Evolutionary conservation across 108 stramenopile species (phyloP).

Genomic region (Stephanodiscus triporus): DNA sequence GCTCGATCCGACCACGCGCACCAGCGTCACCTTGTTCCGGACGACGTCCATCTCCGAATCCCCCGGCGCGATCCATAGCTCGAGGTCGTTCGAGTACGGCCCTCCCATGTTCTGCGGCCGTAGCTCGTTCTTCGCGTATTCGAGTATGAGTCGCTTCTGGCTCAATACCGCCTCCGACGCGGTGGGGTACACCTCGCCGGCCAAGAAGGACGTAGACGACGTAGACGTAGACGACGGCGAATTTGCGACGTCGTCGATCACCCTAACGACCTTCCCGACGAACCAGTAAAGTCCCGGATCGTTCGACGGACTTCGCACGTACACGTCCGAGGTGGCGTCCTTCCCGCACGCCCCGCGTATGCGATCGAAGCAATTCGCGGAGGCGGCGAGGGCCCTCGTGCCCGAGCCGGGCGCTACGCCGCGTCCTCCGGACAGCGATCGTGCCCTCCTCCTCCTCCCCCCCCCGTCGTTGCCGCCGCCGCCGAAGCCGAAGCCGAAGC

Average conservation of each 20-base stretch:
- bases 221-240: not conserved
- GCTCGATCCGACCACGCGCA: constrained; percentile 56
- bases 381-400: constrained; percentile 63
- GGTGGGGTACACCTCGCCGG: constrained; percentile 40
- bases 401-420: no score
- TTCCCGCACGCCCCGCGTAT: constrained; percentile 62
- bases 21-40: constrained; percentile 67
- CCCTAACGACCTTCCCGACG: constrained; percentile 73
- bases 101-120: constrained; percentile 84
- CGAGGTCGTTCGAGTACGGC: constrained; percentile 56
- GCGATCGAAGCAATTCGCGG: constrained; percentile 79
- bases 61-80: constrained; percentile 82
- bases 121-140: constrained; percentile 75
- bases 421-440: no score
- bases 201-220: constrained; percentile 9
- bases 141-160: constrained; percentile 84
- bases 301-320: constrained; percentile 71
- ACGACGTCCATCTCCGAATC: constrained; percentile 88
- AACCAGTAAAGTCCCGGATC: constrained; percentile 75
- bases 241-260: constrained; percentile 10
- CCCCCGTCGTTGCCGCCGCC: constrained; percentile 17
- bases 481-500: constrained; percentile 2
- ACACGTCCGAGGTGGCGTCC: constrained; percentile 61
- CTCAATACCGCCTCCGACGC: constrained; percentile 56
- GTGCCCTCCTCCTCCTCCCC: not conserved